phyloP scores from a whole-genome alignment of 768 basidiomycete species.

The Tricholoma furcatifolium region DNA sequence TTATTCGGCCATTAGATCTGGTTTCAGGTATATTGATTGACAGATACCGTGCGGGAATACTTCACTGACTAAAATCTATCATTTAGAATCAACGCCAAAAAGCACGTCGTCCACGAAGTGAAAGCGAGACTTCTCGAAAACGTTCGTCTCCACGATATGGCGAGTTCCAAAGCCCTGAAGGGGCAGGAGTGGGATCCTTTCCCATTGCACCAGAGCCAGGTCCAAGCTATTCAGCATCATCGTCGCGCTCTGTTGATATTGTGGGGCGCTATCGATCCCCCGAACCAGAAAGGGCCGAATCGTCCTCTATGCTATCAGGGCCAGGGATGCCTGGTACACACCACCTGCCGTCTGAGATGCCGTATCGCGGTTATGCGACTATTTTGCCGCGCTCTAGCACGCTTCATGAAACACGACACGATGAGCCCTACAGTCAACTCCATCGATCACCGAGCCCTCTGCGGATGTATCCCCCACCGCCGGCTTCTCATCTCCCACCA shows the following conservation, averaged over 20 bases:
- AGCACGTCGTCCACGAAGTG: conserved; percentile 70
- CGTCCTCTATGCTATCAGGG: conserved; percentile 44
- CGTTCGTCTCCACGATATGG: conserved; percentile 64
- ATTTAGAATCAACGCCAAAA: conserved; percentile 85
- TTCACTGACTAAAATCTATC: conserved; percentile 19
- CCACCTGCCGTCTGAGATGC: conserved; percentile 15
- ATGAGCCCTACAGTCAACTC: conserved; percentile 1
- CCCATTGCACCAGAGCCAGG: conserved; percentile 9
- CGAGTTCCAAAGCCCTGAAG: conserved; percentile 49
- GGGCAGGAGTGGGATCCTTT: conserved; percentile 21
- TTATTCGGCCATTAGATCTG: conserved; percentile 60
- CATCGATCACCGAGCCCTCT: conserved; percentile 21
- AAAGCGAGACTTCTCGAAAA: conserved; percentile 49
- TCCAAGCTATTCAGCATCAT: conserved; percentile 8
- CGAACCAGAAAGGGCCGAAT: conserved; percentile 32
- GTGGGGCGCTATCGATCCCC: conserved; percentile 23
- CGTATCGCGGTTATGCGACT: conserved; percentile 1
- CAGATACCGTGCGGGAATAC: conserved; percentile 13
- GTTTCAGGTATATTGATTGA: conserved; percentile 64
- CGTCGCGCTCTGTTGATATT: neutral
- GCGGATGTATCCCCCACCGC: conserved; percentile 19
- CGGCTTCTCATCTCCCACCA: conserved; percentile 24
- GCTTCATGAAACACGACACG: conserved; percentile 5
- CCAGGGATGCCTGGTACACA: conserved; percentile 52
- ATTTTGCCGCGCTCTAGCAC: conserved; percentile 9